phyloP scores from a whole-genome alignment of 805 yeast species.

The Kazachstania viticola region DNA sequence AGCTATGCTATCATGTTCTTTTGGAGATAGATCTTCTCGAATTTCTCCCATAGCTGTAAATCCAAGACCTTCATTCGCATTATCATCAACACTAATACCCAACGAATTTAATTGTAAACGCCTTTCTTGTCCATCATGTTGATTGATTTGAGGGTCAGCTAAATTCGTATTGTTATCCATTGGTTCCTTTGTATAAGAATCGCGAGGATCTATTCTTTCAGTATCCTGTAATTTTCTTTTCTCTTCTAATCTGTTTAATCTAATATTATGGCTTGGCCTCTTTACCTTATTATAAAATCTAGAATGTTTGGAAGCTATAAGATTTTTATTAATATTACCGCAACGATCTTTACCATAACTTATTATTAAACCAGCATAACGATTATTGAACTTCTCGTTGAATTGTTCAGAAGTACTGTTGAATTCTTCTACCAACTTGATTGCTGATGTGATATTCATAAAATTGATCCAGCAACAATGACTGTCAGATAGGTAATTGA shows the following conservation, averaged over 20 bases:
- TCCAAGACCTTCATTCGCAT: background rate
- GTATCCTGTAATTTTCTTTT: constrained; percentile 17
- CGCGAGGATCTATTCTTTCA: background rate
- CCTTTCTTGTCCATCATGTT: constrained; percentile 1
- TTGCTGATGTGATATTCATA: constrained; percentile 50
- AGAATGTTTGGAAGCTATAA: constrained; percentile 39
- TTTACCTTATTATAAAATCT: constrained; percentile 32
- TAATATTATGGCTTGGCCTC: constrained; percentile 20
- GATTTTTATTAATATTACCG: constrained; percentile 38
- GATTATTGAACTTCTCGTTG: constrained; percentile 31
- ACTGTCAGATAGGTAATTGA: constrained; percentile 55
- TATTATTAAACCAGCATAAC: constrained; percentile 45
- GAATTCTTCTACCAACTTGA: constrained; percentile 50
- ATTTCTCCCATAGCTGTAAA: background rate
- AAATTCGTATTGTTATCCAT: background rate
- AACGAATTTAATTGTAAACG: constrained; percentile 8
- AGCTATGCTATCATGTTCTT: background rate
- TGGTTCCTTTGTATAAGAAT: background rate
- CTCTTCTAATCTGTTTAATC: constrained; percentile 22
- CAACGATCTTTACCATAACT: constrained; percentile 73
- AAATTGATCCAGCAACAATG: constrained; percentile 71
- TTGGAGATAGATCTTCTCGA: background rate
- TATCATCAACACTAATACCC: constrained; percentile 7
- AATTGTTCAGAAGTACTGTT: constrained; percentile 29
- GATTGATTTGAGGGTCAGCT: background rate